Evolutionary conservation across 1,139 yeast species (phyloP).

Genomic region (Zygosaccharomyces sapae): DNA sequence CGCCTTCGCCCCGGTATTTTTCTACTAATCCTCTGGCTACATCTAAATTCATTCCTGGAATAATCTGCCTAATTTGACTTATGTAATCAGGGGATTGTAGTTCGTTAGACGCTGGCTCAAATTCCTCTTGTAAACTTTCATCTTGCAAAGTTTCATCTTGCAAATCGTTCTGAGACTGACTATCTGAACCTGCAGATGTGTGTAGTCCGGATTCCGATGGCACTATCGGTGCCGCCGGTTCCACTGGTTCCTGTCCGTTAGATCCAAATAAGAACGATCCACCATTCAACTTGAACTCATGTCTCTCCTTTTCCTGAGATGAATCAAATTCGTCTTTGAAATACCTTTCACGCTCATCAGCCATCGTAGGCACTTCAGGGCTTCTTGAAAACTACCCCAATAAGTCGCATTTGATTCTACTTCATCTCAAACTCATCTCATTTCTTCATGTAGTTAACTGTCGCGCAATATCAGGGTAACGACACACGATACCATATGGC

Average conservation of each 20-base stretch:
- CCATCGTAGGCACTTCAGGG: background rate
- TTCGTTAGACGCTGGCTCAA: background rate
- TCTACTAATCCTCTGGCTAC: slow-evolving; percentile 11
- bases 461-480: background rate
- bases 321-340: slow-evolving; percentile 20
- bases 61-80: slow-evolving; percentile 14
- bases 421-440: background rate
- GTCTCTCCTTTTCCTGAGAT: slow-evolving; percentile 11
- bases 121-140: slow-evolving; percentile 1
- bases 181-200: background rate
- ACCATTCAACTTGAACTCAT: slow-evolving; percentile 2
- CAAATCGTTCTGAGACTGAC: background rate
- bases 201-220: background rate
- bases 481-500: background rate
- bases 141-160: background rate
- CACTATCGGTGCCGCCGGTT: background rate
- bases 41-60: slow-evolving; percentile 15
- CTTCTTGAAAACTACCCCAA: background rate
- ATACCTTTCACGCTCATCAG: slow-evolving; percentile 14
- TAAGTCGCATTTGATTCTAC: too few species aligned
- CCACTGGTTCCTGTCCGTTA: background rate
- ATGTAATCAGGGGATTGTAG: slow-evolving; percentile 3
- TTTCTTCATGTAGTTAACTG: background rate
- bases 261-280: slow-evolving; percentile 10
- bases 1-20: slow-evolving; percentile 13